phyloP scores from a whole-genome alignment of 1,284 basidiomycete genomes.

The Termitomyces sp. region DNA sequence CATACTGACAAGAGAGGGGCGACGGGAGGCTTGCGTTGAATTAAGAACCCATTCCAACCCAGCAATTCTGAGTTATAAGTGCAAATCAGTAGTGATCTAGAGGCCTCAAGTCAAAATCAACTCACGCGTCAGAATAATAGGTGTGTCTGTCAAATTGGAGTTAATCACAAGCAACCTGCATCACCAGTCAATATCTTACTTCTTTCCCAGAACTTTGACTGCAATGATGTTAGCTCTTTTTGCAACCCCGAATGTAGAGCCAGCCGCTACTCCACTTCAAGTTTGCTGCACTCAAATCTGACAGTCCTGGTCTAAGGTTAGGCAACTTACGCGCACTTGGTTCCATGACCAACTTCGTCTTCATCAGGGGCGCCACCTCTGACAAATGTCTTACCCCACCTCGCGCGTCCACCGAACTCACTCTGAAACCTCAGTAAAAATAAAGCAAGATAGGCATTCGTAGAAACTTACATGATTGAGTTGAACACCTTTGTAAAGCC shows the following conservation, averaged over 20 bases:
- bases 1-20: background rate
- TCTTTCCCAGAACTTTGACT: background rate
- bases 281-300: too few species aligned
- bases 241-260: background rate
- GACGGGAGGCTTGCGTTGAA: background rate
- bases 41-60: background rate
- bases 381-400: too few species aligned
- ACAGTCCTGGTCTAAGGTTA: too few species aligned
- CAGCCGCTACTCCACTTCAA: background rate
- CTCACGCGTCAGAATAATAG: background rate
- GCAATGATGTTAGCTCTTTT: background rate
- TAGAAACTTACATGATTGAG: background rate
- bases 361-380: too few species aligned
- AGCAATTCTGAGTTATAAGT: background rate
- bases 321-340: too few species aligned
- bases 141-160: too few species aligned
- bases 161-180: background rate
- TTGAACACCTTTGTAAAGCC: background rate
- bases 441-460: background rate
- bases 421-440: background rate
- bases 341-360: too few species aligned
- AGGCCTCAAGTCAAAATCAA: too few species aligned
- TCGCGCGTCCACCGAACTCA: background rate
- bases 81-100: background rate
- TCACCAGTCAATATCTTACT: background rate